phyloP scores from a whole-genome alignment of 164 flowering plant genomes.

The Liquidambar formosana region DNA sequence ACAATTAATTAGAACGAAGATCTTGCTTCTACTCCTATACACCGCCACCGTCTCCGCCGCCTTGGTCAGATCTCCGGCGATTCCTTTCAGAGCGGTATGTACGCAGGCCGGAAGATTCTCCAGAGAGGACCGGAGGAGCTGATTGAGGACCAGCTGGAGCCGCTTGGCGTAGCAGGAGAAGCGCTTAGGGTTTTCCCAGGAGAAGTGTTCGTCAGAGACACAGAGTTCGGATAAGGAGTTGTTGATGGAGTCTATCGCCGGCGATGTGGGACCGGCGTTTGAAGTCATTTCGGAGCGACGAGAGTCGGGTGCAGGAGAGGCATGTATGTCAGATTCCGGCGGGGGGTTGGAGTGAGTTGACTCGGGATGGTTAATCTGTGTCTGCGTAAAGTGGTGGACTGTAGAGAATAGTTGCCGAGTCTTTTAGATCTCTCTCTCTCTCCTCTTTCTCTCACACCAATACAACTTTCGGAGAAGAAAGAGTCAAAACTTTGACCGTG shows the following conservation, averaged over 20 bases:
- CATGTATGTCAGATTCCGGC: neutral
- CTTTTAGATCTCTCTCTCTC: too few species aligned
- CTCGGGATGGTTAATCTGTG: too few species aligned
- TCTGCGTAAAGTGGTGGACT: too few species aligned
- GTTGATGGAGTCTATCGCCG: constrained; percentile 31
- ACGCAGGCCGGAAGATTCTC: constrained; percentile 26
- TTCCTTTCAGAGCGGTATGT: constrained; percentile 46
- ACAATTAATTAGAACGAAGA: constrained; percentile 52
- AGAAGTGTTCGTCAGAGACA: constrained; percentile 24
- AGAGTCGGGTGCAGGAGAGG: neutral
- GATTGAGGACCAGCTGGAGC: constrained; percentile 38
- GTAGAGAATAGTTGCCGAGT: too few species aligned
- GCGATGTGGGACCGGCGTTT: neutral
- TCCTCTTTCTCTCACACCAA: too few species aligned
- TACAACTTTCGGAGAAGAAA: too few species aligned
- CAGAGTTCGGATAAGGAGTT: constrained; percentile 31
- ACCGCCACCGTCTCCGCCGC: constrained; percentile 29
- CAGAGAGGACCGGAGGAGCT: constrained; percentile 25
- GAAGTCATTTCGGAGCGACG: constrained; percentile 8
- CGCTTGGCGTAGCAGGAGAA: constrained; percentile 43
- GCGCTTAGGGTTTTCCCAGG: constrained; percentile 41
- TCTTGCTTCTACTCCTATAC: constrained; percentile 41
- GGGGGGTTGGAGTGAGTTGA: neutral
- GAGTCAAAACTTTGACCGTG: too few species aligned
- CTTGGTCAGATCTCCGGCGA: constrained; percentile 35